phyloP scores from a whole-genome alignment of 2,329 filamentous ascomycete species.

The Nothophaeocryptopus gaeumannii region DNA sequence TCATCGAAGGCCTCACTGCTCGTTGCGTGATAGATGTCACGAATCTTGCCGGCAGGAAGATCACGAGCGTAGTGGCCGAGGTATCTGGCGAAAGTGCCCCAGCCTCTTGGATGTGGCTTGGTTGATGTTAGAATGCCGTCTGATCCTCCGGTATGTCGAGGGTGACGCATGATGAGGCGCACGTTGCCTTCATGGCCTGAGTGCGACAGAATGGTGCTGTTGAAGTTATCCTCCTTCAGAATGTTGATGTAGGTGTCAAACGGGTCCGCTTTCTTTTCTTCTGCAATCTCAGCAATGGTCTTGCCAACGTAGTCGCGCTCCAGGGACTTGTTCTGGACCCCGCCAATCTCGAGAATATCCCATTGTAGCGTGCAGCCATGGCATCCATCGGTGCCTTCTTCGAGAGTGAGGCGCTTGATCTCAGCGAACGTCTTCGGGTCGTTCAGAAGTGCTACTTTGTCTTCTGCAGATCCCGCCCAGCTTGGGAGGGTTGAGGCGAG shows the following conservation, averaged over 20 bases:
- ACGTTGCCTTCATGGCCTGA: conserved; percentile 31
- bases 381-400: conserved; percentile 29
- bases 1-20: conserved; percentile 18
- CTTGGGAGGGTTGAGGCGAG: conserved; percentile 25
- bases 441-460: conserved; percentile 23
- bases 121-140: conserved; percentile 31
- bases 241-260: conserved; percentile 30
- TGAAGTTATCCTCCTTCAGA: conserved; percentile 28
- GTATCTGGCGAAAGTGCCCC: conserved; percentile 32
- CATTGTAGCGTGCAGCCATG: conserved; percentile 29
- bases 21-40: conserved; percentile 25
- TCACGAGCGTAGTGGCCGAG: conserved; percentile 31
- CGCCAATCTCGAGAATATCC: conserved; percentile 30
- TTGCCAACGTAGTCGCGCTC: conserved; percentile 26
- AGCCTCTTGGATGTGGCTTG: conserved; percentile 31
- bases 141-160: conserved; percentile 27
- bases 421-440: conserved; percentile 21
- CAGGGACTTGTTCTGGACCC: conserved; percentile 23
- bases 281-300: conserved; percentile 27
- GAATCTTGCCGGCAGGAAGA: conserved; percentile 19
- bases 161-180: conserved; percentile 28
- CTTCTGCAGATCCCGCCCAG: conserved; percentile 25
- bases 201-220: conserved; percentile 29
- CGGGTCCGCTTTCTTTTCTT: conserved; percentile 22
- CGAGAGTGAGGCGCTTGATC: conserved; percentile 25